Base-by-base conservation (phyloP, 129 eudicot species). In the Flaveria robusta region DNA sequence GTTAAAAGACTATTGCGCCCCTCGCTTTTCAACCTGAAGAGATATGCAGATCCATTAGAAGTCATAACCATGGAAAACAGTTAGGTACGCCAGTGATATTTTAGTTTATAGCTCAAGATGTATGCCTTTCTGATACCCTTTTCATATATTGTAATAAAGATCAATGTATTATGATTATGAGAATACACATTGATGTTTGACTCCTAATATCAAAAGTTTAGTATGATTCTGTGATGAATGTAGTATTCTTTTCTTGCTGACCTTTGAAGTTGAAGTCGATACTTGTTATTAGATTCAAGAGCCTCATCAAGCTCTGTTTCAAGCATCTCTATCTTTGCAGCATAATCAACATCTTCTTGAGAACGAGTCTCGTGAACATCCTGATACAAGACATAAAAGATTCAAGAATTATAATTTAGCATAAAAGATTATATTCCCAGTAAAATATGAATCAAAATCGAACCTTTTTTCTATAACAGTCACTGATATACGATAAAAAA, bases 301-400 rank as follows among this genome's bases (percentile, higher is more conserved):
- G 84, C 86, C 85, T 84, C 89, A 68, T 82, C 94, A 74, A 84
- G 90, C 51, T 90, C 90, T 56, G 82, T 74, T 84, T 87, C 90
- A 70, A 85, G 90, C 86, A 85, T 54, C 79, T 85, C 83, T 50
- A 84, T 74, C 62, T 85, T 85, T 20, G 80, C 79, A 66, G 59
- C 46, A 45, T 75, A 76, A 87, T 87, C 88, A 66, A 67, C 58
- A 14, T 76, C 81, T 54, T 75, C 78, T 58, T 71, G 77, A 68
- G 85, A 78, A 81, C 23, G 52, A 69, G 29, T 77, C 20, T 75
- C 87, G 37, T 60, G 58, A 45, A 66, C 79, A 51, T 68, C 86
- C 90, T 85, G 70, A 60, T 71, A 59, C 42, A 71, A 29, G 9
- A 64, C 41, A 49, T n/a, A 72, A 79, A 41, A 67, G 45, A 52